Conservation (phyloP, 345 rosid species). For the Arabidopsis suecica region DNA sequence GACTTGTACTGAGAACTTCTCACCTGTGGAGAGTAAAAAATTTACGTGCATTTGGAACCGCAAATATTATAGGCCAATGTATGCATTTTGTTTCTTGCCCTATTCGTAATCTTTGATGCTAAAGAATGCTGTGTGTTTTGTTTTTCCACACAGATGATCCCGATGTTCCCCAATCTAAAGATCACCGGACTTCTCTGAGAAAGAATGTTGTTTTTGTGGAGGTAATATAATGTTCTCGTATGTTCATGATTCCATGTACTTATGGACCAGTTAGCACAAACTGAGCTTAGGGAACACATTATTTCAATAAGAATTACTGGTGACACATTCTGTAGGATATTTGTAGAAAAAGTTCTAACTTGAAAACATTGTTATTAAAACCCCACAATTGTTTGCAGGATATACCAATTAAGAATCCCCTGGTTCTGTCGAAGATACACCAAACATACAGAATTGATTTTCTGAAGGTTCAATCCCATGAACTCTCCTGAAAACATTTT, state of each 20-base stretch:
- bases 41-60: background rate
- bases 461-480: constrained; percentile 66
- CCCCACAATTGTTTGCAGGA: constrained; percentile 54
- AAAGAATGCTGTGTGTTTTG: constrained; percentile 24
- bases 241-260: constrained; percentile 23
- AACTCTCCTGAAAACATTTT: constrained; percentile 24
- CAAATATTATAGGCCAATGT: constrained; percentile 19
- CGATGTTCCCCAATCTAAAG: constrained; percentile 60
- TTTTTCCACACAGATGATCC: constrained; percentile 72
- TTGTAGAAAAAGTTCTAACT: constrained; percentile 5
- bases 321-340: constrained; percentile 11
- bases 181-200: constrained; percentile 72
- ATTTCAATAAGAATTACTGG: background rate
- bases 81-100: background rate
- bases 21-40: constrained; percentile 18
- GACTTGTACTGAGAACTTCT: background rate
- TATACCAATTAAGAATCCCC: constrained; percentile 72
- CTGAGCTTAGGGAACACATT: constrained; percentile 16
- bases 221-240: constrained; percentile 53
- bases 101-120: background rate
- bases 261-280: constrained; percentile 19
- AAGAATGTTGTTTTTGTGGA: constrained; percentile 85
- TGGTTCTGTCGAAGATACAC: constrained; percentile 84
- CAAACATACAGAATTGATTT: constrained; percentile 86
- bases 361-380: constrained; percentile 22